Conservation (phyloP, 1,284 basidiomycete genomes). For the Marasmius fiardii region DNA sequence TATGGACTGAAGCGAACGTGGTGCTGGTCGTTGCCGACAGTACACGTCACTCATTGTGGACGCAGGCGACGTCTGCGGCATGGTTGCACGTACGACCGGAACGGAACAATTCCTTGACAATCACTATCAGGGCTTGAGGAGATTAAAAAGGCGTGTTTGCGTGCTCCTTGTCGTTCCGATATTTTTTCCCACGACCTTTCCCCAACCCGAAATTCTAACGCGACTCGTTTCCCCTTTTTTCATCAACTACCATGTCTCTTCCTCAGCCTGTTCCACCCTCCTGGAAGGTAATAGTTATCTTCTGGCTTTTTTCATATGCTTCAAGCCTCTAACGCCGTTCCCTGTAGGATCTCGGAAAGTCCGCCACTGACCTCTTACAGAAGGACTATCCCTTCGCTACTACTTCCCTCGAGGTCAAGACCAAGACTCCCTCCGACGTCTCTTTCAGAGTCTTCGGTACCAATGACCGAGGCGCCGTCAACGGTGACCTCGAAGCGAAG, state of each 20-base stretch:
- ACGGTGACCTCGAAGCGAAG: constrained; percentile 90
- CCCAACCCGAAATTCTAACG: background rate
- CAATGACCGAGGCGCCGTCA: constrained; percentile 72
- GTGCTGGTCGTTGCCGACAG: too few relatives aligned
- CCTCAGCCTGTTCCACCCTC: constrained; percentile 90
- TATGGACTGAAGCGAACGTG: too few relatives aligned
- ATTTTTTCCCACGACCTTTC: background rate
- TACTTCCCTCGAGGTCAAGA: constrained; percentile 89
- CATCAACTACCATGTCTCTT: constrained; percentile 6
- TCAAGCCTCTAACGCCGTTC: background rate
- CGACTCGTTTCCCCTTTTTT: constrained; percentile 3
- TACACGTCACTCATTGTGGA: too few relatives aligned
- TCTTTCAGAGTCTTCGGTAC: constrained; percentile 84
- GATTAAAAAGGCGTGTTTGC: background rate
- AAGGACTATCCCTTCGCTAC: constrained; percentile 92
- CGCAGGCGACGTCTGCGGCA: too few relatives aligned
- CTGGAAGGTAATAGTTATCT: constrained; percentile 69
- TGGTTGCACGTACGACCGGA: too few relatives aligned
- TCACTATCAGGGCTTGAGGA: background rate
- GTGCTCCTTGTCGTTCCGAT: background rate
- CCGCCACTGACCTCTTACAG: constrained; percentile 90
- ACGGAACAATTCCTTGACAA: too few relatives aligned
- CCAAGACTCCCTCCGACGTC: constrained; percentile 87
- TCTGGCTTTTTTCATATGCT: background rate
- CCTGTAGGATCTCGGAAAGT: constrained; percentile 90